Evolutionary conservation across 306 rosid species (phyloP).

Genomic region (Lathyrus aphaca): DNA sequence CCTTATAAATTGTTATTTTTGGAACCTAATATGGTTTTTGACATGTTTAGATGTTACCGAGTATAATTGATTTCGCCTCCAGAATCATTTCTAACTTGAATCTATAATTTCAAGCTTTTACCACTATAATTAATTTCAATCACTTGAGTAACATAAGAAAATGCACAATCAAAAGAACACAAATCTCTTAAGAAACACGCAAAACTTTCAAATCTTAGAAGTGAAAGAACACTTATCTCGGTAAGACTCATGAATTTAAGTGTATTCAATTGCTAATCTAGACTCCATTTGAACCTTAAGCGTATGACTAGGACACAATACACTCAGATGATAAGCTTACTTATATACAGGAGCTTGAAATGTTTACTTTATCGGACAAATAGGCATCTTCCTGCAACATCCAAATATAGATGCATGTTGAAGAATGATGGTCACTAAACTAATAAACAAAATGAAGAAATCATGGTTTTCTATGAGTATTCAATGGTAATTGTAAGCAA

Average conservation of each 20-base stretch:
- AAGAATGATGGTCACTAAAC: conserved; percentile 55
- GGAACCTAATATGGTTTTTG: background rate
- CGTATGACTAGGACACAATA: conserved; percentile 41
- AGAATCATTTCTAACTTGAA: background rate
- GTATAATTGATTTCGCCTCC: background rate
- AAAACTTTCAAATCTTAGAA: background rate
- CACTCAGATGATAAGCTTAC: conserved; percentile 60
- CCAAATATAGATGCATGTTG: conserved; percentile 73
- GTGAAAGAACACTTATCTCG: conserved; percentile 29
- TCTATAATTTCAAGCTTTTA: no score
- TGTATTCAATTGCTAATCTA: conserved; percentile 3
- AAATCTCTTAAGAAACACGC: background rate
- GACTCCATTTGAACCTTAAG: conserved; percentile 33
- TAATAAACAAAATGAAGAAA: conserved; percentile 44
- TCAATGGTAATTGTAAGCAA: conserved; percentile 33
- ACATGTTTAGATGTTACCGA: background rate
- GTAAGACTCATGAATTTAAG: conserved; percentile 3
- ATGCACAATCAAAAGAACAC: background rate
- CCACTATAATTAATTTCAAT: background rate
- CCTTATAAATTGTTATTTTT: background rate
- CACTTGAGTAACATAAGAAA: no score
- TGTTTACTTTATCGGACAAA: no score
- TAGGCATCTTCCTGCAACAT: conserved; percentile 75
- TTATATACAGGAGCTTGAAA: conserved; percentile 44
- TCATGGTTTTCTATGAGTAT: conserved; percentile 21